Conservation (phyloP, 78 protist genomes). For the Chrysochromulina tobinii region DNA sequence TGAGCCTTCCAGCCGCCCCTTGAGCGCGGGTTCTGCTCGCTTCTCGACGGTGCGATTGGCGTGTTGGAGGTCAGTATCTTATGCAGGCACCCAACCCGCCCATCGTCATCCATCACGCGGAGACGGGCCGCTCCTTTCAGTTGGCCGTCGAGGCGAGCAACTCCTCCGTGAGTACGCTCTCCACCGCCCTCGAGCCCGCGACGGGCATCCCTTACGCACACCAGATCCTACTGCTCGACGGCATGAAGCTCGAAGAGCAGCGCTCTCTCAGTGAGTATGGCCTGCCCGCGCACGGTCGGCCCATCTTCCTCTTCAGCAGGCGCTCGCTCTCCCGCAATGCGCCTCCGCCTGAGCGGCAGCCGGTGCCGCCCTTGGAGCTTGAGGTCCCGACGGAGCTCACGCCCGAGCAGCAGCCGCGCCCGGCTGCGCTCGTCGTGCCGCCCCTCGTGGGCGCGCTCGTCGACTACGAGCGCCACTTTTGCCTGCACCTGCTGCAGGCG, state of each 20-base stretch:
- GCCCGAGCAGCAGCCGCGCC: neutral
- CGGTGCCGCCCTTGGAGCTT: neutral
- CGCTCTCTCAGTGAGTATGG: neutral
- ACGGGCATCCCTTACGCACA: too few species aligned
- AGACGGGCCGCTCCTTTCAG: too few species aligned
- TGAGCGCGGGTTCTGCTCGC: too few species aligned
- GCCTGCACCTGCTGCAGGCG: neutral
- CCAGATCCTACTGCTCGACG: neutral
- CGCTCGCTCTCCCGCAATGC: neutral
- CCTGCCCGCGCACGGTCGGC: neutral
- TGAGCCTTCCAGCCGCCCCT: too few species aligned
- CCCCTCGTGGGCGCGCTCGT: slow-evolving; percentile 10
- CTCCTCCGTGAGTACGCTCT: too few species aligned
- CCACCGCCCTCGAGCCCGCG: too few species aligned
- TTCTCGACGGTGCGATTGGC: too few species aligned
- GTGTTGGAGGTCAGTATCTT: too few species aligned
- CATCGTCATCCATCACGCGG: too few species aligned
- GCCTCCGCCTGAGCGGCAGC: neutral
- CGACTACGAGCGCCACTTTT: neutral
- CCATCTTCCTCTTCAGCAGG: neutral
- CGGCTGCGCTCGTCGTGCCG: neutral
- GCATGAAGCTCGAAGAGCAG: neutral
- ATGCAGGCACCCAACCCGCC: too few species aligned
- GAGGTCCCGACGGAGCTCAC: neutral
- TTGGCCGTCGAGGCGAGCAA: too few species aligned